phyloP scores from a whole-genome alignment of 768 basidiomycete species.

The Macrolepiota fuliginosa region DNA sequence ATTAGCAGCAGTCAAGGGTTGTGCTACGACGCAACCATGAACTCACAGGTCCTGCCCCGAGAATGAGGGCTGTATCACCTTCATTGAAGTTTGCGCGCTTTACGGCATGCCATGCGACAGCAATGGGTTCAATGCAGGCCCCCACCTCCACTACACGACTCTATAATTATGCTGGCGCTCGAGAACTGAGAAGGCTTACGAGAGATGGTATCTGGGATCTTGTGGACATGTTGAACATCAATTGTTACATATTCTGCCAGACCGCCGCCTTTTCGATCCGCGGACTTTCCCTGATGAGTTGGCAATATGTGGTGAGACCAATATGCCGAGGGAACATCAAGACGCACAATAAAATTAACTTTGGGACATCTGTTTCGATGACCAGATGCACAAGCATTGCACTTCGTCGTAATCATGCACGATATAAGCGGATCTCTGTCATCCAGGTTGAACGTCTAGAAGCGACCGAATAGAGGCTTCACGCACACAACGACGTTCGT shows the following conservation, averaged over 20 bases:
- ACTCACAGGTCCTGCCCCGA: constrained; percentile 45
- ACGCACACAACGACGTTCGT: constrained; percentile 32
- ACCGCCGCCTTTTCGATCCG: constrained; percentile 39
- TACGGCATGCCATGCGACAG: constrained; percentile 45
- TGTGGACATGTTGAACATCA: constrained; percentile 33
- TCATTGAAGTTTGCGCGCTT: constrained; percentile 35
- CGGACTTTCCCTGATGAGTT: constrained; percentile 24
- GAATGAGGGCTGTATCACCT: constrained; percentile 38
- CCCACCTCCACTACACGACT: constrained; percentile 40
- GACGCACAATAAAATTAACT: constrained; percentile 33
- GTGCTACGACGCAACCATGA: not conserved
- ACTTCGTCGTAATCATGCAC: constrained; percentile 31
- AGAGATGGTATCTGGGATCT: constrained; percentile 34
- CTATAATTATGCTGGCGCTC: not conserved
- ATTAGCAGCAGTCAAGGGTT: not conserved
- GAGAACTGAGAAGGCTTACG: constrained; percentile 24
- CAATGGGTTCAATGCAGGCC: constrained; percentile 44
- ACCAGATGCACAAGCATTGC: constrained; percentile 30
- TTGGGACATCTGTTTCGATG: constrained; percentile 32
- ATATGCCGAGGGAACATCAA: not conserved
- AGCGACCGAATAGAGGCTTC: not conserved
- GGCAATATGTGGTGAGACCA: not conserved
- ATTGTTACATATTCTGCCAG: constrained; percentile 40
- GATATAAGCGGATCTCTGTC: constrained; percentile 39
- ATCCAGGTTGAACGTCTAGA: not conserved